Evolutionary conservation across 768 basidiomycete species (phyloP), one percentile per base, ranked within the genome.

Genomic region (Calocybe indica): DNA sequence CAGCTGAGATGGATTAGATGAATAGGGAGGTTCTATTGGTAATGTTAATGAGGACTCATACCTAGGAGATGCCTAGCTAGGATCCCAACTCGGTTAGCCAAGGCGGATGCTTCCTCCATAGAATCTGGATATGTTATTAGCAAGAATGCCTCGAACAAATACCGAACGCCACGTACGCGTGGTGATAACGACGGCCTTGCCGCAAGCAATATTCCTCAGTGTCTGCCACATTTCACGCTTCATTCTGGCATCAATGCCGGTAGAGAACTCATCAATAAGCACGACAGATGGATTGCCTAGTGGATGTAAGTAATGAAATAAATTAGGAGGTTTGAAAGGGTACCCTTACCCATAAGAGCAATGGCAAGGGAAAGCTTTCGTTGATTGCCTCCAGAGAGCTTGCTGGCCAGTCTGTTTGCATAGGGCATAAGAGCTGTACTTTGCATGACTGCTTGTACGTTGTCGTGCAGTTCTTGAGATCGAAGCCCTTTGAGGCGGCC

Each of bases 211-310:
- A 28, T 72, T 75, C 46, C 82, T 70, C 47, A 90, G 68, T 0
- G 84, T 88, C 11, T 68, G 66, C 88, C 88, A 90, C 82, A 90
- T 88, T 30, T 89, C 85, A 33, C 88, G 70, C 63, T 89, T 90
- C 73, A 83, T 88, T 62, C 82, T 87, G 6, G 87, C 83, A 58
- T 89, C 88, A 41, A 90, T 80, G 5, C 88, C 88, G 2, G 86
- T 88, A 5, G 85, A 88, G 61, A 88, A 90, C 58, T 90, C 87
- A 51, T 91, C 88, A 40, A 91, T 88, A 14, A 90, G 73, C 2
- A 90, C 68, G 3, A 89, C 88, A 3, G 84, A 68, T 4, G 88
- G 84, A 54, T 89, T 89, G 5, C 85, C 86, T 82, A 46, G 6
- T 3, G 40, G 12, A 73, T 74, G 58, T 77, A 77, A 10, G 3